Evolutionary conservation across 2,329 filamentous ascomycete species (phyloP).

Genomic region (Pyrenophora teres): DNA sequence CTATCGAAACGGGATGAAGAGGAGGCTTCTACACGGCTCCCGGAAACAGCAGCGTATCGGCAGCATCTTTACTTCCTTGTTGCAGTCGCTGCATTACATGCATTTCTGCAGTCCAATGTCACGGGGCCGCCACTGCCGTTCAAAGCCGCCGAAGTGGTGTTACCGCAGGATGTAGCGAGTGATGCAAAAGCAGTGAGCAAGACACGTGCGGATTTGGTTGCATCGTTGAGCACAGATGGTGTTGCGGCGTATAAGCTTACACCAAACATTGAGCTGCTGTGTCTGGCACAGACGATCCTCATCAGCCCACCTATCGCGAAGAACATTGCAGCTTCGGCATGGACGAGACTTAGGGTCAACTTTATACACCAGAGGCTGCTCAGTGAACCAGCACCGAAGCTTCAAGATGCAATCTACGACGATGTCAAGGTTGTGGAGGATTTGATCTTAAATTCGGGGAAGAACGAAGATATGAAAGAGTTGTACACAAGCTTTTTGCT

Average conservation of each 20-base stretch:
- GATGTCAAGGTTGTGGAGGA: conserved; percentile 63
- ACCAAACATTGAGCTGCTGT: conserved; percentile 81
- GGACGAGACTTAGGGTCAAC: conserved; percentile 72
- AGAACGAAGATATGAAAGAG: conserved; percentile 29
- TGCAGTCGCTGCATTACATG: conserved; percentile 71
- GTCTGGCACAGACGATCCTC: conserved; percentile 68
- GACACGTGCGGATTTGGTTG: conserved; percentile 63
- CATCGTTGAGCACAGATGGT: conserved; percentile 76
- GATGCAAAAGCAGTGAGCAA: conserved; percentile 44
- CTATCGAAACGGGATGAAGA: conserved; percentile 40
- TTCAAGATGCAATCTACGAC: conserved; percentile 65
- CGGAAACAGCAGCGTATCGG: conserved; percentile 46
- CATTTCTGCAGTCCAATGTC: conserved; percentile 84
- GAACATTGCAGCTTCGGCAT: conserved; percentile 56
- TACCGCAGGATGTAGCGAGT: conserved; percentile 55
- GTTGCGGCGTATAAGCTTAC: conserved; percentile 84
- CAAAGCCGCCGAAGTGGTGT: conserved; percentile 54
- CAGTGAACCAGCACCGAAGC: conserved; percentile 63
- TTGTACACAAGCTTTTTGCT: conserved; percentile 69
- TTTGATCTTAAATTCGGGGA: conserved; percentile 30
- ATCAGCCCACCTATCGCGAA: conserved; percentile 55
- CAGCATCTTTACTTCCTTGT: conserved; percentile 57
- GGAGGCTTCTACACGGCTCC: conserved; percentile 19
- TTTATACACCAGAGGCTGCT: conserved; percentile 73
- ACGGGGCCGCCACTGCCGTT: conserved; percentile 81